These are phyloP conservation scores for Lepiota venenata DNA, from an alignment of 768 basidiomycete genomes.

Conservation along the genomic window DNA sequence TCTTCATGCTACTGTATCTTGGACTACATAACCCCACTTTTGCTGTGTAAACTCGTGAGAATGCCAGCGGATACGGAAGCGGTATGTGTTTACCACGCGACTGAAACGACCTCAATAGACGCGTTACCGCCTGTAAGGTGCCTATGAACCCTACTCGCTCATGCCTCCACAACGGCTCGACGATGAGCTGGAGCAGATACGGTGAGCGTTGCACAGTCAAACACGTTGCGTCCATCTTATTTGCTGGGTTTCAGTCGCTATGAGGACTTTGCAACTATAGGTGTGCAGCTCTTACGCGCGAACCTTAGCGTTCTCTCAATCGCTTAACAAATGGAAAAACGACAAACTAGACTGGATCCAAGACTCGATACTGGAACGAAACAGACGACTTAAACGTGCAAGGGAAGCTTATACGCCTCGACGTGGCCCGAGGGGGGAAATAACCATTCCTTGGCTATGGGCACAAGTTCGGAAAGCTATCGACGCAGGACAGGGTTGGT, in stretches of 20 bases:
- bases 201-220: constrained; percentile 33
- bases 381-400: constrained; percentile 66
- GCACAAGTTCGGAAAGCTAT: constrained; percentile 54
- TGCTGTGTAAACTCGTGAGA: background rate
- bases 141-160: constrained; percentile 5
- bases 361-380: constrained; percentile 88
- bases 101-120: background rate
- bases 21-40: too few species aligned
- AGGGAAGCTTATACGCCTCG: constrained; percentile 38
- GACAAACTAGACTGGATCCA: constrained; percentile 85
- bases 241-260: constrained; percentile 60
- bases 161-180: constrained; percentile 50
- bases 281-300: constrained; percentile 37
- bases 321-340: constrained; percentile 6
- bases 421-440: constrained; percentile 45
- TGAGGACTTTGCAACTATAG: constrained; percentile 94
- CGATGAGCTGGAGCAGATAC: constrained; percentile 66
- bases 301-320: background rate
- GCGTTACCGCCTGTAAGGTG: background rate
- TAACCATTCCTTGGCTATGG: constrained; percentile 59
- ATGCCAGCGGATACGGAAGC: background rate
- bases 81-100: constrained; percentile 6
- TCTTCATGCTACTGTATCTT: constrained; percentile 7
- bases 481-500: constrained; percentile 85
- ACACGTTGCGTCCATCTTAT: background rate